Evolutionary conservation across 2,329 filamentous ascomycete species (phyloP).

Genomic region (Penicillium vulpinum): DNA sequence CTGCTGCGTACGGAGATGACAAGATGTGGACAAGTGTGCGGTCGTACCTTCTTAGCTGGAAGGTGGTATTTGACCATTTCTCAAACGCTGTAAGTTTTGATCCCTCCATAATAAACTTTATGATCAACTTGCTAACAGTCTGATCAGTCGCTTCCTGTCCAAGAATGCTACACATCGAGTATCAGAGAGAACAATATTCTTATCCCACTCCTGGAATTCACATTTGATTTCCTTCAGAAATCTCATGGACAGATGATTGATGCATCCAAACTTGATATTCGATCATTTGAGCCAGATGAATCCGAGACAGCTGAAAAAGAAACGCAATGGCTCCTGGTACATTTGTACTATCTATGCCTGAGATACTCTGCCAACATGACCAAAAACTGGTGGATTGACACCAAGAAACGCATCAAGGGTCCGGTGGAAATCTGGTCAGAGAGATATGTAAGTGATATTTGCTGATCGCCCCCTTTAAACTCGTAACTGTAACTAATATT

Average conservation of each 20-base stretch:
- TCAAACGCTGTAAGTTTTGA: conserved; percentile 56
- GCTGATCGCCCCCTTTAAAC: neutral
- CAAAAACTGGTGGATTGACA: conserved; percentile 80
- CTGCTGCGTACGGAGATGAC: conserved; percentile 64
- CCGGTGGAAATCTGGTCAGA: conserved; percentile 83
- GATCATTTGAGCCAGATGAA: conserved; percentile 59
- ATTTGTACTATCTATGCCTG: conserved; percentile 81
- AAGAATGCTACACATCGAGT: conserved; percentile 74
- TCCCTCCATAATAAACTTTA: neutral
- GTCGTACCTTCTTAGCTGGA: conserved; percentile 85
- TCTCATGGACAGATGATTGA: conserved; percentile 70
- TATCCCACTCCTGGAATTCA: conserved; percentile 70
- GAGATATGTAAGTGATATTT: conserved; percentile 72
- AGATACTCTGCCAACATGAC: conserved; percentile 76
- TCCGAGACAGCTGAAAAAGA: conserved; percentile 69
- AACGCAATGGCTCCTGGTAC: conserved; percentile 78
- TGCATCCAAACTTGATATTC: conserved; percentile 68
- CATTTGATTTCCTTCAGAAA: conserved; percentile 82
- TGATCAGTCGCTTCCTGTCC: conserved; percentile 70
- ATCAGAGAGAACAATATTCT: conserved; percentile 74
- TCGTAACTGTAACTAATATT: conserved; percentile 9
- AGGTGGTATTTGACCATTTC: conserved; percentile 85
- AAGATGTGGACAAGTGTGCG: conserved; percentile 69
- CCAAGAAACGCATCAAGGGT: conserved; percentile 74
- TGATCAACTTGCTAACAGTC: conserved; percentile 24